These are phyloP conservation scores for Candida albicans DNA, from an alignment of 1,139 yeast genomes.

Conservation along the genomic window DNA sequence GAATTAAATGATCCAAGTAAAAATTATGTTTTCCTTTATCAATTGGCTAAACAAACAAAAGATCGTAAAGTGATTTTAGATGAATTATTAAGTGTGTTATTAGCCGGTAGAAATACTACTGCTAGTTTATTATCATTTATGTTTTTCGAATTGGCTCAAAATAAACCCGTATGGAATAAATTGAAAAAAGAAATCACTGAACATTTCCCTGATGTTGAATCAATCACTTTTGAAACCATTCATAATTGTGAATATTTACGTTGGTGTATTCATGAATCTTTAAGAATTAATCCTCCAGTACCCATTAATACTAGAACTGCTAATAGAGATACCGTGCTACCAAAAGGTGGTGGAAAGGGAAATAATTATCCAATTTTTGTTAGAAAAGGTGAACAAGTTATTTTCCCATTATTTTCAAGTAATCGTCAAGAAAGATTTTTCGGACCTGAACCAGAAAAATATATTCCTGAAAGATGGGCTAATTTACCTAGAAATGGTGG, in stretches of 20 bases:
- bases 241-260: constrained; percentile 45
- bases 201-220: constrained; percentile 23
- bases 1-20: constrained; percentile 22
- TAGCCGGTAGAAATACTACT: constrained; percentile 37
- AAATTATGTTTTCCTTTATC: constrained; percentile 27
- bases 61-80: constrained; percentile 28
- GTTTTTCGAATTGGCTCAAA: constrained; percentile 25
- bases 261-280: constrained; percentile 48
- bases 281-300: constrained; percentile 55
- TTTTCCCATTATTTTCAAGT: constrained; percentile 41
- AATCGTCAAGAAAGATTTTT: constrained; percentile 45
- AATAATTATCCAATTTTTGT: constrained; percentile 42
- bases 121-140: constrained; percentile 30
- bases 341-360: constrained; percentile 51
- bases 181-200: constrained; percentile 22
- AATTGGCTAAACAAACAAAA: constrained; percentile 28
- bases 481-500: constrained; percentile 29
- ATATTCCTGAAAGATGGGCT: constrained; percentile 52
- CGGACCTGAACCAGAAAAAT: constrained; percentile 47
- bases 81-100: constrained; percentile 30
- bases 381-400: constrained; percentile 43
- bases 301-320: constrained; percentile 51
- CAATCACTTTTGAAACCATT: constrained; percentile 47
- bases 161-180: constrained; percentile 23
- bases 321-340: constrained; percentile 41